Evolutionary conservation across 306 rosid species (phyloP).

Genomic region (apple (Malus domestica)): DNA sequence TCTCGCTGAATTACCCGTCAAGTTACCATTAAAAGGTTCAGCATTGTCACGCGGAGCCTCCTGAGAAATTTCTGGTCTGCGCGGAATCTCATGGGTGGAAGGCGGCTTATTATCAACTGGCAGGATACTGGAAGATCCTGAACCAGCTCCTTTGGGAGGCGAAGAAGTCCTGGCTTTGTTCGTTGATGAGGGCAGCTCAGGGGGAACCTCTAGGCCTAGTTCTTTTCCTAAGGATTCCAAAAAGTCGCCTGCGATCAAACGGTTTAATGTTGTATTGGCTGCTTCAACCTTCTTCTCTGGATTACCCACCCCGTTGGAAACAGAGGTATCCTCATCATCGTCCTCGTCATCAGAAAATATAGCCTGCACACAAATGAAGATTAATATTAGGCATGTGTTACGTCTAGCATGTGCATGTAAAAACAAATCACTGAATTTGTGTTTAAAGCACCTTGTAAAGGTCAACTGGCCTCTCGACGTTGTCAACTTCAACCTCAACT

Average conservation of each 20-base stretch:
- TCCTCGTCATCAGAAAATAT: slow-evolving; percentile 95
- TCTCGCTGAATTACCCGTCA: slow-evolving; percentile 34
- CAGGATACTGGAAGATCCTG: slow-evolving; percentile 14
- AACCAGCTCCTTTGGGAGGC: slow-evolving; percentile 36
- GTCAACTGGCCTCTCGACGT: slow-evolving; percentile 92
- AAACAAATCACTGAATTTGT: neutral
- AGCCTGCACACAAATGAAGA: slow-evolving; percentile 50
- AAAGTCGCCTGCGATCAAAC: slow-evolving; percentile 92
- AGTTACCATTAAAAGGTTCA: slow-evolving; percentile 28
- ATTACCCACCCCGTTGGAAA: slow-evolving; percentile 42
- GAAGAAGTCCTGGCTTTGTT: slow-evolving; percentile 33
- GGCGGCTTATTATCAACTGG: slow-evolving; percentile 19
- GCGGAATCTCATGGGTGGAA: slow-evolving; percentile 23
- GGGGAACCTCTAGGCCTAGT: slow-evolving; percentile 89
- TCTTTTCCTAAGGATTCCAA: slow-evolving; percentile 94
- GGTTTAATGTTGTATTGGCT: slow-evolving; percentile 72
- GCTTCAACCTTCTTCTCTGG: slow-evolving; percentile 82
- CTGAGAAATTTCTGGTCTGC: slow-evolving; percentile 21
- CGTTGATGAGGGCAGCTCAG: slow-evolving; percentile 46
- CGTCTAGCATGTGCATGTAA: neutral
- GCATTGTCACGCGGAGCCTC: slow-evolving; percentile 26
- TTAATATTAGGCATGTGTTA: neutral
- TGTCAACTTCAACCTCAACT: slow-evolving; percentile 65
- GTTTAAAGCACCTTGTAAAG: slow-evolving; percentile 68
- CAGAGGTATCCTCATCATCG: slow-evolving; percentile 51